Conservation (phyloP, 164 flowering plant genomes). For the Vitis rotundifolia region DNA sequence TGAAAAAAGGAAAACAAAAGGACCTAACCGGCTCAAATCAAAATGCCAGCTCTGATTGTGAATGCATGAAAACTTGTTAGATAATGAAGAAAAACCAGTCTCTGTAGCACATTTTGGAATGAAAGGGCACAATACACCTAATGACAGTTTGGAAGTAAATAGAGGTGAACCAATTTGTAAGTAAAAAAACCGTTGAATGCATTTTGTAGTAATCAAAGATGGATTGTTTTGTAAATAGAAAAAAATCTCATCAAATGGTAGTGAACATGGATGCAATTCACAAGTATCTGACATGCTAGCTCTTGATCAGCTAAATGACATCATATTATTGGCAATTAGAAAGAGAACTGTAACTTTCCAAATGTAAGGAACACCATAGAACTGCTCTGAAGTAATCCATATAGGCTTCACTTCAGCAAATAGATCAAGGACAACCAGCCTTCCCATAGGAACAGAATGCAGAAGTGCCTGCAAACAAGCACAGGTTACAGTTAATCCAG, state of each 20-base stretch:
- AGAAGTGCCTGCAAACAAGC: conserved; percentile 62
- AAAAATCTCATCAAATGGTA: not conserved
- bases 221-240: not conserved
- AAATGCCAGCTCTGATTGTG: no score
- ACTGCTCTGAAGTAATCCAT: conserved; percentile 69
- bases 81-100: not conserved
- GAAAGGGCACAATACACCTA: no score
- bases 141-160: no score
- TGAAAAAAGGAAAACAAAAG: no score
- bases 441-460: conserved; percentile 76
- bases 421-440: conserved; percentile 74
- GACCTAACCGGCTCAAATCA: no score
- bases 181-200: no score
- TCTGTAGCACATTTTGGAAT: no score
- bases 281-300: not conserved
- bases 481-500: conserved; percentile 2
- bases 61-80: not conserved
- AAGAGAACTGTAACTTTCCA: conserved; percentile 42
- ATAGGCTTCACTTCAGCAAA: conserved; percentile 83
- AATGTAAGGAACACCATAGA: conserved; percentile 80
- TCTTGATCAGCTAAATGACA: not conserved
- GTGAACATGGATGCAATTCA: not conserved
- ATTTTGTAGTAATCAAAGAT: no score
- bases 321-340: not conserved
- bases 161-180: no score